Conservation (phyloP, 176 grass and related monocot species). For the Lolium rigidum region DNA sequence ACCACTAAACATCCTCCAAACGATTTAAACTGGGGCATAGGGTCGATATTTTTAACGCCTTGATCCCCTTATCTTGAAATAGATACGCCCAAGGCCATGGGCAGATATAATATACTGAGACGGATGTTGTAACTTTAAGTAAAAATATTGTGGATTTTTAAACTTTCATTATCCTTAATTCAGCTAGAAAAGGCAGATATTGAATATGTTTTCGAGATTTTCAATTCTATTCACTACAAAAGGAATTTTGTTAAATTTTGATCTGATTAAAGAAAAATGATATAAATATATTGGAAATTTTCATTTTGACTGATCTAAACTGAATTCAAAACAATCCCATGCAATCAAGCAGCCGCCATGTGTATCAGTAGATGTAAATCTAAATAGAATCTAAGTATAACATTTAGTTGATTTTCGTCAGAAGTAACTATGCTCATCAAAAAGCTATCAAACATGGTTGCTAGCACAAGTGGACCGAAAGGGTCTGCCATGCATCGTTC, state of each 20-base stretch:
- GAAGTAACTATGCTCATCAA: conserved; percentile 6
- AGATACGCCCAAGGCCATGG: not conserved
- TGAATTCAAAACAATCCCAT: not conserved
- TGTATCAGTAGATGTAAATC: conserved; percentile 32
- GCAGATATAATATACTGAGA: not conserved
- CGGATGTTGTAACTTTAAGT: not conserved
- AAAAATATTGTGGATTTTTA: no score
- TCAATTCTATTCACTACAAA: no score
- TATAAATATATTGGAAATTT: not conserved
- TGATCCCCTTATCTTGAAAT: not conserved
- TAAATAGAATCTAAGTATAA: not conserved
- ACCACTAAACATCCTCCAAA: not conserved
- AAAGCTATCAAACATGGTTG: not conserved
- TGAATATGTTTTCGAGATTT: not conserved
- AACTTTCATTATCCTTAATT: no score
- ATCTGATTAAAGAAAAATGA: not conserved
- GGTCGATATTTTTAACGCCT: not conserved
- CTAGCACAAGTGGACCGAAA: not conserved
- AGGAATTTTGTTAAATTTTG: not conserved
- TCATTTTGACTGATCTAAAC: not conserved
- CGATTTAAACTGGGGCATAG: not conserved
- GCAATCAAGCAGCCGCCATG: not conserved
- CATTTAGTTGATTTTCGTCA: conserved; percentile 6
- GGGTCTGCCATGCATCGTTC: not conserved
- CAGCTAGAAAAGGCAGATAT: not conserved